phyloP scores from a whole-genome alignment of 2,329 filamentous ascomycete species.

The Ophiostoma quercus region DNA sequence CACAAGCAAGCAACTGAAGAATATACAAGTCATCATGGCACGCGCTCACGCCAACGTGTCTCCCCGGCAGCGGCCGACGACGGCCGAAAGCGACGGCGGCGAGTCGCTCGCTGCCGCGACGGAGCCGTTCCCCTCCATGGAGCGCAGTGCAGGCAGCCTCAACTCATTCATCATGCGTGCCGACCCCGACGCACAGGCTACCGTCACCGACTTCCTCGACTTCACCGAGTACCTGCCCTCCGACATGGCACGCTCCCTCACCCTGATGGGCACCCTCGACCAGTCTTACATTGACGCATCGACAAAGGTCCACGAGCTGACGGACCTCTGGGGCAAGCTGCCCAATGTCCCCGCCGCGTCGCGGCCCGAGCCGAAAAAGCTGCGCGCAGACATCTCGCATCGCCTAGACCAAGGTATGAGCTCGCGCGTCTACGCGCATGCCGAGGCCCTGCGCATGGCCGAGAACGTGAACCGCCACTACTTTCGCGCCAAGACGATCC shows the following conservation, averaged over 20 bases:
- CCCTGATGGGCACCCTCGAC: slow-evolving; percentile 61
- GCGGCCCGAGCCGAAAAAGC: slow-evolving; percentile 44
- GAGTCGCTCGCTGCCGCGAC: not conserved
- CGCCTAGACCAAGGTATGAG: slow-evolving; percentile 50
- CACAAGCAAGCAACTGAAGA: too few relatives aligned
- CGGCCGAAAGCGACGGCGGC: not conserved
- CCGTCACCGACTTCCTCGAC: slow-evolving; percentile 65
- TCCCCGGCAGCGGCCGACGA: slow-evolving; percentile 3
- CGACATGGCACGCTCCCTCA: slow-evolving; percentile 61
- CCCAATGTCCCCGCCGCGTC: slow-evolving; percentile 45
- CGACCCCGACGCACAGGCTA: slow-evolving; percentile 63
- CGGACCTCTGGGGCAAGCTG: slow-evolving; percentile 52
- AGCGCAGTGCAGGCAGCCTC: slow-evolving; percentile 36
- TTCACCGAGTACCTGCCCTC: slow-evolving; percentile 65
- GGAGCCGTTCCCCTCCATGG: slow-evolving; percentile 26
- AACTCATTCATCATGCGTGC: slow-evolving; percentile 47
- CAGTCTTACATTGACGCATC: slow-evolving; percentile 54
- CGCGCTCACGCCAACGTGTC: not conserved
- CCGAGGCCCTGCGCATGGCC: slow-evolving; percentile 58
- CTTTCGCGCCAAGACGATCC: slow-evolving; percentile 53
- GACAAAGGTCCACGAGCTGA: slow-evolving; percentile 50
- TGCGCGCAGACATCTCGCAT: slow-evolving; percentile 58
- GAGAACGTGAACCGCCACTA: slow-evolving; percentile 60
- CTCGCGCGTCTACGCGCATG: slow-evolving; percentile 54
- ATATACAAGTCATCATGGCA: not conserved